These are phyloP conservation scores for Solanum stenotomum DNA, from an alignment of 257 asterid species.

Conservation along the genomic window DNA sequence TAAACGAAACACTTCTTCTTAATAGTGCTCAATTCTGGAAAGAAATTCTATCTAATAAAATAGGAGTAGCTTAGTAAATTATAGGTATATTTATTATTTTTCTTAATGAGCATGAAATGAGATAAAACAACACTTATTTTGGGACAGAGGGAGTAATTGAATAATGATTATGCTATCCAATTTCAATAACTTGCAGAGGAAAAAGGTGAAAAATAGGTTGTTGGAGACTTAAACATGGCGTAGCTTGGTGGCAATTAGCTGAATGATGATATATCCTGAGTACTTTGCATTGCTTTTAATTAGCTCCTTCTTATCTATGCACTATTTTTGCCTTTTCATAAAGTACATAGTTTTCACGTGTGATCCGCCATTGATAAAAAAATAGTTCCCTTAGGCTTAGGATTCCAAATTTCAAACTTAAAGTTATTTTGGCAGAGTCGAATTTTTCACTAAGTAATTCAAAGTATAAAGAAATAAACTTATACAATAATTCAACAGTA, in stretches of 20 bases:
- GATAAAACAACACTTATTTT: not conserved
- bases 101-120: not conserved
- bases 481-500: not conserved
- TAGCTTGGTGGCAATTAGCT: not conserved
- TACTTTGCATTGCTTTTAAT: not conserved
- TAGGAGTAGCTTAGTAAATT: not conserved
- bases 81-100: too few species aligned
- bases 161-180: not conserved
- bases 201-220: not conserved
- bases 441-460: not conserved
- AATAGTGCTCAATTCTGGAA: not conserved
- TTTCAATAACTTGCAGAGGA: not conserved
- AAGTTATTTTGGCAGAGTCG: not conserved
- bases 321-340: not conserved
- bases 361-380: not conserved
- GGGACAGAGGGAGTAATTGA: not conserved
- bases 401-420: not conserved
- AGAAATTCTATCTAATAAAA: not conserved
- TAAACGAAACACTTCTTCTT: too few species aligned
- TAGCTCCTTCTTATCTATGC: not conserved
- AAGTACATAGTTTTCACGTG: not conserved
- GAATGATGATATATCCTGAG: not conserved
- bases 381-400: not conserved
- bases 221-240: not conserved
- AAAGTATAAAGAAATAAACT: not conserved